Evolutionary conservation across 805 yeast species (phyloP).

Genomic region (Candida sonorensis): DNA sequence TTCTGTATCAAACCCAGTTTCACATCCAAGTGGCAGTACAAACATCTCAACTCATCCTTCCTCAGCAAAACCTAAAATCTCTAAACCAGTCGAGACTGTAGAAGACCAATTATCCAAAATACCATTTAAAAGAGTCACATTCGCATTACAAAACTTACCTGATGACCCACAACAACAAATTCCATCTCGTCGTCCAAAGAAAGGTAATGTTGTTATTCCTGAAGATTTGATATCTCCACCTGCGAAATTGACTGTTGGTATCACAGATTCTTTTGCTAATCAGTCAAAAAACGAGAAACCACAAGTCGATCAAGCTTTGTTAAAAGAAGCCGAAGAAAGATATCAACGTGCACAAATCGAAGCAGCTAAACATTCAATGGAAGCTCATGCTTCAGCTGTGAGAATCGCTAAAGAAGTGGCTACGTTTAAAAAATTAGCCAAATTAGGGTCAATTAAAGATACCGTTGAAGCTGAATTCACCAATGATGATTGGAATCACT

Average conservation of each 20-base stretch:
- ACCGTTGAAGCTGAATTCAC: conserved; percentile 20
- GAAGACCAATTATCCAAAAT: conserved; percentile 20
- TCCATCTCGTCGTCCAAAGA: conserved; percentile 48
- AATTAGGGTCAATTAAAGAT: conserved; percentile 13
- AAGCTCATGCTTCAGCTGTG: conserved; percentile 67
- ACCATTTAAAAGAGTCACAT: conserved; percentile 39
- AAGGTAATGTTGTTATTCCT: conserved; percentile 52
- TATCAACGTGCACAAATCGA: conserved; percentile 49
- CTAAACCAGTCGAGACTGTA: not conserved
- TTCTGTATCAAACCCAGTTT: conserved; percentile 8
- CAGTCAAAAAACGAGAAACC: conserved; percentile 21
- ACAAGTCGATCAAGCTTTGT: conserved; percentile 37
- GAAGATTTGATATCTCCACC: conserved; percentile 62
- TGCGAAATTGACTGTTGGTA: conserved; percentile 61
- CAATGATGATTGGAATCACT: conserved; percentile 11
- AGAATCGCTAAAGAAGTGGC: conserved; percentile 62
- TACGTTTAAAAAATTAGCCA: conserved; percentile 29
- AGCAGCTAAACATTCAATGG: conserved; percentile 66
- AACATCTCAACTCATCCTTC: conserved; percentile 1
- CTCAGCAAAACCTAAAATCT: too few species aligned
- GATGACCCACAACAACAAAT: conserved; percentile 58
- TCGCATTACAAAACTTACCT: conserved; percentile 41
- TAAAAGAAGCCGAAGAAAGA: conserved; percentile 51
- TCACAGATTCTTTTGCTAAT: conserved; percentile 40
- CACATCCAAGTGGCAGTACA: not conserved